Percentiles rank a stretch among this genome's conserved stretches.
phyloP scores from a whole-genome alignment of 2,329 filamentous ascomycete species.

The Fusarium luffae region DNA sequence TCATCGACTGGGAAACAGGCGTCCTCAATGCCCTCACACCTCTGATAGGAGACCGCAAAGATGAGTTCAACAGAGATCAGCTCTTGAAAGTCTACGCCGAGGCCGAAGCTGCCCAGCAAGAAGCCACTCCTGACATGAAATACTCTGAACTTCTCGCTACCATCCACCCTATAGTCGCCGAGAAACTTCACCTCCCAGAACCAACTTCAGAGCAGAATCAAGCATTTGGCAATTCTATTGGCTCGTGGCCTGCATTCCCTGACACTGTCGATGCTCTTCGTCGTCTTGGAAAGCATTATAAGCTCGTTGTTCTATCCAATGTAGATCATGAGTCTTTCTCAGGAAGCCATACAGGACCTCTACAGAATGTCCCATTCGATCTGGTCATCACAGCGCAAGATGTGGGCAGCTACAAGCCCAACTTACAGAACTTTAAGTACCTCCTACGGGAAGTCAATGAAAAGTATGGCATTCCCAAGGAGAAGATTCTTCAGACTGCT shows the following conservation, averaged over 20 bases:
- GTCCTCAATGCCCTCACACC: constrained; percentile 66
- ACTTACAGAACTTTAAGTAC: constrained; percentile 72
- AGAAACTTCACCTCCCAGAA: constrained; percentile 52
- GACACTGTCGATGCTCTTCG: constrained; percentile 68
- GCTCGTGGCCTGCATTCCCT: constrained; percentile 67
- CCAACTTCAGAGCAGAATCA: constrained; percentile 55
- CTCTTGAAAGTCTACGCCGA: constrained; percentile 57
- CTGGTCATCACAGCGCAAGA: constrained; percentile 75
- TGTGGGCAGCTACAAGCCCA: constrained; percentile 78
- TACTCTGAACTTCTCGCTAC: constrained; percentile 70
- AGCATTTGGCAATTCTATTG: constrained; percentile 64
- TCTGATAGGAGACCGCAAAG: constrained; percentile 52
- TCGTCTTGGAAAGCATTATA: constrained; percentile 62
- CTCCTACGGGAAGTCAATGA: constrained; percentile 65
- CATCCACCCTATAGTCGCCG: constrained; percentile 60
- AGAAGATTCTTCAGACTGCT: constrained; percentile 71
- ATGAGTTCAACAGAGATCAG: constrained; percentile 50
- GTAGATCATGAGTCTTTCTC: constrained; percentile 65
- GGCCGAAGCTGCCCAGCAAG: constrained; percentile 63
- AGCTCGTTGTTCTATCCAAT: constrained; percentile 68
- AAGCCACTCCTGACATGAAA: constrained; percentile 63
- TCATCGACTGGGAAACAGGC: constrained; percentile 82
- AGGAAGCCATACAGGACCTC: constrained; percentile 55
- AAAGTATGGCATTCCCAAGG: constrained; percentile 66
- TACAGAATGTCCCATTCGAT: constrained; percentile 66